Percentiles rank a stretch among this genome's conserved stretches.
These are phyloP conservation scores for Maudiozyma turicensis DNA, from an alignment of 805 yeast genomes.

Conservation along the genomic window DNA sequence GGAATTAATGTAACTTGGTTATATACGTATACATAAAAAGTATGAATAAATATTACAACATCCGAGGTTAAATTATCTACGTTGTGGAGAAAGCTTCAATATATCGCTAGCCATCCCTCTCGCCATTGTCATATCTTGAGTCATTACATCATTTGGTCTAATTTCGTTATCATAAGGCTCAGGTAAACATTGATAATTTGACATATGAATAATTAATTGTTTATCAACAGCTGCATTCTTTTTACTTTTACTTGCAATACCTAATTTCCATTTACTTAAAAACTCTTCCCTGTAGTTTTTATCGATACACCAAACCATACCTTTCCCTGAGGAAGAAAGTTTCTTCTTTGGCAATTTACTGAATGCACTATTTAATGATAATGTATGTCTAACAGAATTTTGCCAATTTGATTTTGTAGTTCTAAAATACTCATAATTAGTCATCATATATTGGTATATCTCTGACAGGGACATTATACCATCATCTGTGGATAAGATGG, in stretches of 20 bases:
- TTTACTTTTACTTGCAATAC: conserved; percentile 50
- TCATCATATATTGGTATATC: conserved; percentile 80
- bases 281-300: conserved; percentile 78
- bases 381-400: conserved; percentile 89
- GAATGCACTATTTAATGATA: conserved; percentile 89
- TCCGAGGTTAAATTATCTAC: no score
- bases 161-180: neutral
- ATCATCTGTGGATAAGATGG: conserved; percentile 76
- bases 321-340: conserved; percentile 90
- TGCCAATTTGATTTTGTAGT: conserved; percentile 94
- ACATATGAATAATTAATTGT: conserved; percentile 65
- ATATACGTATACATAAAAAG: no score
- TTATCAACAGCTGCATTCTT: conserved; percentile 72
- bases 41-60: no score
- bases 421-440: conserved; percentile 81
- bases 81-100: neutral
- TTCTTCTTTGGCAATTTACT: conserved; percentile 92
- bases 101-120: neutral
- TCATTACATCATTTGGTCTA: neutral
- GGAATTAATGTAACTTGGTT: no score
- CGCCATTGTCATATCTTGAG: conserved; percentile 5
- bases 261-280: conserved; percentile 64
- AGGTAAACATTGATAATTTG: conserved; percentile 34
- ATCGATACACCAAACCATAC: conserved; percentile 96
- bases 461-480: conserved; percentile 83